Percentiles rank a stretch among this genome's conserved stretches.
Conservation (phyloP, 1,284 basidiomycete genomes). For the Bondarzewia mesenterica region DNA sequence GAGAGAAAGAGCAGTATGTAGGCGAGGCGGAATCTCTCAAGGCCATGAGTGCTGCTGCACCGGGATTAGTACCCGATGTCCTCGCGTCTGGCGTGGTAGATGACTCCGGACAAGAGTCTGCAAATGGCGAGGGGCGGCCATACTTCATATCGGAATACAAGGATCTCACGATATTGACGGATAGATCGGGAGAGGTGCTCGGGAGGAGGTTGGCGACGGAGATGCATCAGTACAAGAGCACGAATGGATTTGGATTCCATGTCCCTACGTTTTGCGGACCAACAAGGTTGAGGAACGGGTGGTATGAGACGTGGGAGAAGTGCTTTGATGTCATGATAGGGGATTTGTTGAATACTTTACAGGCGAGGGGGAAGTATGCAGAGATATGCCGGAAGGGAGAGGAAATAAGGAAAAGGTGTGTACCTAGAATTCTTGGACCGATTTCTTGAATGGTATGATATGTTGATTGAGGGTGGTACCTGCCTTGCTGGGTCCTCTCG, state of each 20-base stretch:
- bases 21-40: slow-evolving; percentile 71
- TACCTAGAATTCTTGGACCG: background rate
- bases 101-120: no score
- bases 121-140: slow-evolving; percentile 42
- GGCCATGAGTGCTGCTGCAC: slow-evolving; percentile 55
- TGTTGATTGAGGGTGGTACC: slow-evolving; percentile 63
- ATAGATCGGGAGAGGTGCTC: slow-evolving; percentile 39
- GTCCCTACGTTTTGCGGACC: slow-evolving; percentile 78
- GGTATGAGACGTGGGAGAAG: slow-evolving; percentile 66
- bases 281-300: slow-evolving; percentile 71
- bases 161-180: slow-evolving; percentile 41
- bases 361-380: slow-evolving; percentile 32
- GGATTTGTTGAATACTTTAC: slow-evolving; percentile 53
- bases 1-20: slow-evolving; percentile 54
- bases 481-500: slow-evolving; percentile 52
- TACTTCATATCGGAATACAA: slow-evolving; percentile 76
- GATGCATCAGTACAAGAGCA: slow-evolving; percentile 48
- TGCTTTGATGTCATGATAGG: slow-evolving; percentile 65
- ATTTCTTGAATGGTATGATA: background rate
- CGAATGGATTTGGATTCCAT: slow-evolving; percentile 62
- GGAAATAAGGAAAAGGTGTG: slow-evolving; percentile 50
- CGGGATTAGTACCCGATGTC: slow-evolving; percentile 60
- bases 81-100: slow-evolving; percentile 41
- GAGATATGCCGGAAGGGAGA: slow-evolving; percentile 49
- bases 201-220: slow-evolving; percentile 60